Evolutionary conservation across 306 rosid species (phyloP).

Genomic region (Lathyrus aphaca): DNA sequence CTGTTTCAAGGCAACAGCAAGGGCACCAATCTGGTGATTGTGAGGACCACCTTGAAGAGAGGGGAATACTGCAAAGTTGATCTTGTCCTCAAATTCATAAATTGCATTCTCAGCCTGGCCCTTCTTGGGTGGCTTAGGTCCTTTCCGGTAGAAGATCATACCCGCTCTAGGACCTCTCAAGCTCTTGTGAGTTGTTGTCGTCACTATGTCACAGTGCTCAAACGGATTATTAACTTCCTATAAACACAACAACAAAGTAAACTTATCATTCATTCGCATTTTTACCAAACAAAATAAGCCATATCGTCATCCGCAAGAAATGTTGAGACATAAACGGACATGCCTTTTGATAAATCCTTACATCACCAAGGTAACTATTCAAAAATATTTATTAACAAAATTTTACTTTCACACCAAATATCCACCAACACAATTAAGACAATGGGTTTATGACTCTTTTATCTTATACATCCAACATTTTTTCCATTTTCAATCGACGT

Average conservation of each 20-base stretch:
- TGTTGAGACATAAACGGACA: neutral
- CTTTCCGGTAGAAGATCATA: conserved; percentile 95
- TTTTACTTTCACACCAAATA: too few relatives aligned
- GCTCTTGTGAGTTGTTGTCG: conserved; percentile 97
- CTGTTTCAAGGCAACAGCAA: conserved; percentile 96
- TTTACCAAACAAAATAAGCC: conserved; percentile 10
- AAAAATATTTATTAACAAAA: neutral
- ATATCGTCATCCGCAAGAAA: neutral
- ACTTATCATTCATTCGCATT: neutral
- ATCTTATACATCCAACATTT: too few relatives aligned
- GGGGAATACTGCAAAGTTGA: conserved; percentile 93
- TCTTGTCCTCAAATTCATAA: conserved; percentile 88
- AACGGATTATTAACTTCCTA: conserved; percentile 89
- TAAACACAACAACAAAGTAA: neutral
- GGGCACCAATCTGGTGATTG: conserved; percentile 97
- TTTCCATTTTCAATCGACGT: too few relatives aligned
- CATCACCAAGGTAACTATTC: neutral
- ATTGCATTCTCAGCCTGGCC: conserved; percentile 88
- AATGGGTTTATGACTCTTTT: too few relatives aligned
- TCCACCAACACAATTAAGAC: too few relatives aligned
- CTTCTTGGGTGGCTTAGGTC: conserved; percentile 93
- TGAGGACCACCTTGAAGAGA: conserved; percentile 99
- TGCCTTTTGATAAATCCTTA: neutral
- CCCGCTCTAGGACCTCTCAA: conserved; percentile 96
- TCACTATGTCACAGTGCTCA: conserved; percentile 87